phyloP scores from a whole-genome alignment of 2,329 filamentous ascomycete genomes.

The Stenocarpella maydis region DNA sequence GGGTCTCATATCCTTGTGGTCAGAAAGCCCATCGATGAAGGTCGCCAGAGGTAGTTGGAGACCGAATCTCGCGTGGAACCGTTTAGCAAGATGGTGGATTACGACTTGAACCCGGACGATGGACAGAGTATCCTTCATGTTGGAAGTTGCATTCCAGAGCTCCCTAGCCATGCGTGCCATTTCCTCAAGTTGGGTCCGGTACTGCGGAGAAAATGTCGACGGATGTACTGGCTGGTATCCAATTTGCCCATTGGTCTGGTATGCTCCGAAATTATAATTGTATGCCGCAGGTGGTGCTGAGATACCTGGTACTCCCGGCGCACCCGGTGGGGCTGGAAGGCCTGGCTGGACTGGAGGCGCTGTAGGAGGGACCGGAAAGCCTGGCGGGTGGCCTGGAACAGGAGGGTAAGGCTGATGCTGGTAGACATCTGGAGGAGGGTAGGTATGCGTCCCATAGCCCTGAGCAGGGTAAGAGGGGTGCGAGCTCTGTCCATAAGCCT shows the following conservation, averaged over 20 bases:
- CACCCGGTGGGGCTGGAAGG: neutral
- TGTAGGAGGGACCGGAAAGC: conserved; percentile 29
- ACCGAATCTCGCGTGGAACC: conserved; percentile 65
- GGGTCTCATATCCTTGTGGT: conserved; percentile 63
- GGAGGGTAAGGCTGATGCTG: conserved; percentile 40
- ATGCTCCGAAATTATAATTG: conserved; percentile 38
- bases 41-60: conserved; percentile 64
- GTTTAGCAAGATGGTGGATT: conserved; percentile 67
- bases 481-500: conserved; percentile 41
- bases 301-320: neutral
- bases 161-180: conserved; percentile 65
- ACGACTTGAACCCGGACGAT: conserved; percentile 70
- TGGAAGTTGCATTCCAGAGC: conserved; percentile 68
- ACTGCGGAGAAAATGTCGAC: conserved; percentile 48
- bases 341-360: conserved; percentile 26
- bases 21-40: conserved; percentile 67
- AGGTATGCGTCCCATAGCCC: conserved; percentile 33
- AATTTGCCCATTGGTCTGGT: conserved; percentile 38
- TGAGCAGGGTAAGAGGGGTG: conserved; percentile 41
- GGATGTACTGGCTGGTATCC: conserved; percentile 39
- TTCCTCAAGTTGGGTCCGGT: conserved; percentile 58
- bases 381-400: conserved; percentile 37
- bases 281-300: conserved; percentile 36
- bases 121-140: conserved; percentile 67
- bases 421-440: conserved; percentile 37